Base-by-base conservation (phyloP, 108 stramenopile genomes). In the Skeletonema tropicum region DNA sequence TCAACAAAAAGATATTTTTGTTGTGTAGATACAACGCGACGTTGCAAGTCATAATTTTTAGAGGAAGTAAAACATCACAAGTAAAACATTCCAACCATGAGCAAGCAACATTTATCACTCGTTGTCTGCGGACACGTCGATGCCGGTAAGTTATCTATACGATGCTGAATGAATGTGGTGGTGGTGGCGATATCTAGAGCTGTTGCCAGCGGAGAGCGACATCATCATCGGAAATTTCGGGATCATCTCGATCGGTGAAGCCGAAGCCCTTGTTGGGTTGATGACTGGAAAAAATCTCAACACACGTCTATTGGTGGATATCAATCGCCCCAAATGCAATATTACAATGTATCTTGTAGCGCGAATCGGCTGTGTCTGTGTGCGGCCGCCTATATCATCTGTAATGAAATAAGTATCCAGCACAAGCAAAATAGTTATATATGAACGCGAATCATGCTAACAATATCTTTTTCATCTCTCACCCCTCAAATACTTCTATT, bases 71-170 rank as follows among this genome's bases (percentile, higher is more conserved):
- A 29, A 29, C 26, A 29, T 29, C 26, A 29, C 2, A 29, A n/a
- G n/a, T n/a, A n/a, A n/a, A n/a, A 29, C 26, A 55, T 55, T 55
- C 25, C 52, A 55, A 55, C 52, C 52, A 55, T 55, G 52, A 55
- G 52, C 52, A 55, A 55, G 52, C 6, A 55, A 71, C 91, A 92
- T 83, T 78, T 92, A 57, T 92, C 91, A 64, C 75, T 92, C 65
- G 91, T 92, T 68, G 91, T 92, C 64, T 89, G 88, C 88, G 91
- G 91, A 62, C 91, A 92, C 88, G 91, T 92, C 85, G 91, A 92
- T 88, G 91, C 91, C 66, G 90, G 90, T 74, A 78, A 88, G 86
- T 85, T 42, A n/a, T 48, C n/a, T 39, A 36, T 25, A n/a, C n/a
- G 5, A 2, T 5, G 33, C 3, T n/a, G 48, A 55, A n/a, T n/a